Percentiles rank a stretch among this genome's conserved stretches.
Evolutionary conservation across 208 protist genomes (phyloP).

Genomic region (Crithidia fasciculata): DNA sequence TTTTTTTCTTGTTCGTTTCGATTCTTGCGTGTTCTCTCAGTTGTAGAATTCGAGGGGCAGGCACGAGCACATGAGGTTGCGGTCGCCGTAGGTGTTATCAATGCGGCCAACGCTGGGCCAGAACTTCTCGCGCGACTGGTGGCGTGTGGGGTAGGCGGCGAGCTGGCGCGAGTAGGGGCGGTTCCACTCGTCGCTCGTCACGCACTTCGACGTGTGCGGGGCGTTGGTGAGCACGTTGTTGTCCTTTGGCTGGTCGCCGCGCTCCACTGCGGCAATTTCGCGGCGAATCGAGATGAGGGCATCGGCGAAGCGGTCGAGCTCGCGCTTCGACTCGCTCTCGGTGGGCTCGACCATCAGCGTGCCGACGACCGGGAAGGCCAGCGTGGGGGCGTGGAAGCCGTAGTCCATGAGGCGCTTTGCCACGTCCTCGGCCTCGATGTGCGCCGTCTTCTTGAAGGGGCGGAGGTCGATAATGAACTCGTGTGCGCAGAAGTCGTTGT

Average conservation of each 20-base stretch:
- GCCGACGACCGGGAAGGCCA: slow-evolving; percentile 91
- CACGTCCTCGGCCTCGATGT: slow-evolving; percentile 96
- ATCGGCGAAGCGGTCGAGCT: slow-evolving; percentile 96
- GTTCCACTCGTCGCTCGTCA: slow-evolving; percentile 91
- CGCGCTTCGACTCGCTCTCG: slow-evolving; percentile 95
- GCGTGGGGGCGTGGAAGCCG: slow-evolving; percentile 97
- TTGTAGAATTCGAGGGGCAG: slow-evolving; percentile 79
- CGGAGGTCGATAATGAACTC: slow-evolving; percentile 98
- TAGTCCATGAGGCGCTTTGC: slow-evolving; percentile 98
- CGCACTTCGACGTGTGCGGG: slow-evolving; percentile 93
- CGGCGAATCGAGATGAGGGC: slow-evolving; percentile 95
- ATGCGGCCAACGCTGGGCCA: slow-evolving; percentile 95
- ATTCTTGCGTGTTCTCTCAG: slow-evolving; percentile 3
- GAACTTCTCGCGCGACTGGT: slow-evolving; percentile 91
- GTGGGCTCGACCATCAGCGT: slow-evolving; percentile 99
- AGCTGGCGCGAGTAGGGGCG: slow-evolving; percentile 92
- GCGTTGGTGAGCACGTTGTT: slow-evolving; percentile 97
- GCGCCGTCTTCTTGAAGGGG: slow-evolving; percentile 92
- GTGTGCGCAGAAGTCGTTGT: slow-evolving; percentile 90
- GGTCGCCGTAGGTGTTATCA: slow-evolving; percentile 97
- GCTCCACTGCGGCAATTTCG: slow-evolving; percentile 96
- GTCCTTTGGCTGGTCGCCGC: slow-evolving; percentile 81
- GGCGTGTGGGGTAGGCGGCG: slow-evolving; percentile 93
- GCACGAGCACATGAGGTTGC: slow-evolving; percentile 95
- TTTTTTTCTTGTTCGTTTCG: neutral